Conservation (phyloP, 129 eudicot species). For the Ambrosia artemisiifolia region DNA sequence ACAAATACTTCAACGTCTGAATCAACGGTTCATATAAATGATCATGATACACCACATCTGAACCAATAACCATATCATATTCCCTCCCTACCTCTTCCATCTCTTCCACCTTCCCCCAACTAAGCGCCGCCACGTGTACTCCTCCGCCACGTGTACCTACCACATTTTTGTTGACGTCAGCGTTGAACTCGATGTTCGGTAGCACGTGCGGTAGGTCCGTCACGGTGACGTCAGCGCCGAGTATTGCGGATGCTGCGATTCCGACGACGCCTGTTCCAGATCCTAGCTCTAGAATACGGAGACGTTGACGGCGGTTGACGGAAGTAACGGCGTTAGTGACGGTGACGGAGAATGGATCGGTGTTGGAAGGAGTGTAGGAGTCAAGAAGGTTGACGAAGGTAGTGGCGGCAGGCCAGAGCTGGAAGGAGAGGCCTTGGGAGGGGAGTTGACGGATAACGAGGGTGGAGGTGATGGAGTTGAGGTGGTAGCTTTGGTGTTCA, state of each 20-base stretch:
- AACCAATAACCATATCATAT: constrained; percentile 63
- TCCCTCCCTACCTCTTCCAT: constrained; percentile 69
- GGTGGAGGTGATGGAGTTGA: constrained; percentile 48
- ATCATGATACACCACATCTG: constrained; percentile 90
- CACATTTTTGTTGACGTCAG: constrained; percentile 36
- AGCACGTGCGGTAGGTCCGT: constrained; percentile 88
- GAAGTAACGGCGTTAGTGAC: constrained; percentile 16
- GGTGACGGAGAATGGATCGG: constrained; percentile 29
- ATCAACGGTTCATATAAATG: constrained; percentile 71
- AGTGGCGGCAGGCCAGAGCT: constrained; percentile 94
- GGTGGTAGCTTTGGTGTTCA: constrained; percentile 34
- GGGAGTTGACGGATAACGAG: constrained; percentile 66
- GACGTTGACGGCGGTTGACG: constrained; percentile 1
- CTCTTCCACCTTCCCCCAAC: constrained; percentile 61
- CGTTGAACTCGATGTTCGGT: constrained; percentile 60
- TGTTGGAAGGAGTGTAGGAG: constrained; percentile 15
- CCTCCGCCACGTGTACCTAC: constrained; percentile 45
- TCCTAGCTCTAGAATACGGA: constrained; percentile 82
- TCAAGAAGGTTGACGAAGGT: constrained; percentile 67
- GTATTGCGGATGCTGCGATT: constrained; percentile 70
- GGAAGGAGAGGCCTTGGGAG: constrained; percentile 82
- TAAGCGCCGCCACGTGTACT: constrained; percentile 59
- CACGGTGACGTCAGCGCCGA: constrained; percentile 78
- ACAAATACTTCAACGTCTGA: constrained; percentile 57
- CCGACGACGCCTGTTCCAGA: constrained; percentile 97